These are phyloP conservation scores for Takashimella tepidaria DNA, from an alignment of 1,284 basidiomycete species.

Conservation along the genomic window DNA sequence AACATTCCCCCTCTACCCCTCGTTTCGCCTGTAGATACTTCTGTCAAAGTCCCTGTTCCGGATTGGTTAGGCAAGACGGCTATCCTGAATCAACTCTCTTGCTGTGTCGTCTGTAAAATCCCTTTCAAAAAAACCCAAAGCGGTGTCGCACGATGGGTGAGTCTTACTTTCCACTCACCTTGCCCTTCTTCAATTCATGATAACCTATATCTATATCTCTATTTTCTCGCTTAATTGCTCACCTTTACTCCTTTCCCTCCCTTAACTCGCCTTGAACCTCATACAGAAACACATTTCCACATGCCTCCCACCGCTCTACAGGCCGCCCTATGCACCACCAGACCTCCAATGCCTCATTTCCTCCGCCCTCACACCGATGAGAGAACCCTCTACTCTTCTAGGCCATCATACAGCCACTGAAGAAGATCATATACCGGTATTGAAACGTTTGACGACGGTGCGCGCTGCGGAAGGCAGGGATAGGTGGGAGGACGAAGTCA, in stretches of 20 bases:
- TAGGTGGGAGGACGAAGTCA: conserved; percentile 28
- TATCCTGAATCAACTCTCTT: conserved; percentile 17
- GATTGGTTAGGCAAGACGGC: conserved; percentile 33
- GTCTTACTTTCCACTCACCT: conserved; percentile 8
- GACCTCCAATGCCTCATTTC: conserved; percentile 30
- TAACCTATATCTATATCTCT: no score
- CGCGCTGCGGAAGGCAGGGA: conserved; percentile 18
- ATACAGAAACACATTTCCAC: conserved; percentile 35
- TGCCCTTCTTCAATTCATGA: no score
- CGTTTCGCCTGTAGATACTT: neutral
- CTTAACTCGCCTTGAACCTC: neutral
- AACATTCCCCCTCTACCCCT: neutral
- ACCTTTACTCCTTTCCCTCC: neutral
- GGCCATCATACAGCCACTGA: neutral
- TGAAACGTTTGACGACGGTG: conserved; percentile 27
- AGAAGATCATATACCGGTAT: conserved; percentile 7
- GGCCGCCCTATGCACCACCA: conserved; percentile 36
- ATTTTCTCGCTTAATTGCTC: no score
- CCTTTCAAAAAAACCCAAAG: conserved; percentile 31
- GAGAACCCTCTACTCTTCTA: neutral
- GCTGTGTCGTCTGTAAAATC: conserved; percentile 32
- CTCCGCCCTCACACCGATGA: conserved; percentile 18
- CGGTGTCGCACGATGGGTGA: conserved; percentile 38
- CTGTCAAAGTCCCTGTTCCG: conserved; percentile 20
- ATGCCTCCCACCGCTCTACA: conserved; percentile 35